These are phyloP conservation scores for Chytridium lagenaria DNA, from an alignment of 371 early-diverging fungal species.

Conservation along the genomic window DNA sequence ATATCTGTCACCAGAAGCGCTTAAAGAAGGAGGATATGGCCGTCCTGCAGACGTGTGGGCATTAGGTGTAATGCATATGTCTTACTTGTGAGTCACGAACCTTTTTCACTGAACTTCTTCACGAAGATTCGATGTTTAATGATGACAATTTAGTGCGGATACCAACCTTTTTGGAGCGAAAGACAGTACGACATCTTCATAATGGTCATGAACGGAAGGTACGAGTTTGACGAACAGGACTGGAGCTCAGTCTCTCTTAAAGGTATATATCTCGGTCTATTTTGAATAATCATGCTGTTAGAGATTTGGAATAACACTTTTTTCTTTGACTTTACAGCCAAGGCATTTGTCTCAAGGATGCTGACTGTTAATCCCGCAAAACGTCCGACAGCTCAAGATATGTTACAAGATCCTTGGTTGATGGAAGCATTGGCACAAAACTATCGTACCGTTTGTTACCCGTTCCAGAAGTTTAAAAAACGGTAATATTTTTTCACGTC, in stretches of 20 bases:
- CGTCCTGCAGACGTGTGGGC: slow-evolving; percentile 10
- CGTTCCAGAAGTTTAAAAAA: not conserved
- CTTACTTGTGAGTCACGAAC: not conserved
- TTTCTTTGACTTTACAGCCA: not conserved
- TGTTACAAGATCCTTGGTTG: slow-evolving; percentile 6
- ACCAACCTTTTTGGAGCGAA: slow-evolving; percentile 17
- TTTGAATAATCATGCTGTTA: not conserved
- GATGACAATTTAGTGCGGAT: not conserved
- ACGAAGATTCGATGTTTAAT: not conserved
- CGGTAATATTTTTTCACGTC: no score
- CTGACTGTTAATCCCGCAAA: not conserved
- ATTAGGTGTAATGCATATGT: slow-evolving; percentile 6
- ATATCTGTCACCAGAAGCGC: not conserved
- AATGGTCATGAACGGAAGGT: slow-evolving; percentile 1
- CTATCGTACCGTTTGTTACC: not conserved
- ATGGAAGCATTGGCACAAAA: not conserved
- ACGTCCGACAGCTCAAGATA: not conserved
- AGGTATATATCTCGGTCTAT: not conserved
- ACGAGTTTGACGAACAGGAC: not conserved
- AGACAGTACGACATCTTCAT: slow-evolving; percentile 2
- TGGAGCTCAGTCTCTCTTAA: not conserved
- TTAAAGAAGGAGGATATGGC: slow-evolving; percentile 5
- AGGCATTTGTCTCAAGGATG: not conserved
- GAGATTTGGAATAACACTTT: not conserved
- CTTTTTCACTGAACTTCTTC: no score